Evolutionary conservation across 257 asterid genomes (phyloP).

Genomic region (Paulownia fortunei): DNA sequence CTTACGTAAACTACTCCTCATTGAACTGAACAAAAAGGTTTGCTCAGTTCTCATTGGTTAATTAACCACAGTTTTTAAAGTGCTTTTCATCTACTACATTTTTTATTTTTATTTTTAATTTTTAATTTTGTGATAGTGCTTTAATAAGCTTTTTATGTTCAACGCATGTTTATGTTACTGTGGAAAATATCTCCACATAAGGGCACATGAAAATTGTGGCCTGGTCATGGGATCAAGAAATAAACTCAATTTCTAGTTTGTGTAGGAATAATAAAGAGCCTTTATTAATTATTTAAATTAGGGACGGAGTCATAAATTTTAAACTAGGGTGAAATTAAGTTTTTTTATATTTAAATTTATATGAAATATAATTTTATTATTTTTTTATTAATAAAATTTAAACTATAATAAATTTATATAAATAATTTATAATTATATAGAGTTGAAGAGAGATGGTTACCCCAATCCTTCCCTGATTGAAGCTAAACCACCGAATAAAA

Average conservation of each 20-base stretch:
- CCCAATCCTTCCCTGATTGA: no score
- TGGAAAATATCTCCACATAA: slow-evolving; percentile 18
- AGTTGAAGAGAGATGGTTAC: no score
- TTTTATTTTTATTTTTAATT: neutral
- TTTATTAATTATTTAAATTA: slow-evolving; percentile 6
- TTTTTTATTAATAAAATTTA: no score
- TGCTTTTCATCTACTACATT: neutral
- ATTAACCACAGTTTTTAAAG: neutral
- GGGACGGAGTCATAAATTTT: no score
- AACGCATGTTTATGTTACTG: neutral
- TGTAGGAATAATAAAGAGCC: neutral
- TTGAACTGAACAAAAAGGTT: neutral
- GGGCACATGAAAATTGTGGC: slow-evolving; percentile 28
- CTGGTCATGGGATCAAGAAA: neutral
- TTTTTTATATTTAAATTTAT: no score
- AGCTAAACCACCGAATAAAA: no score
- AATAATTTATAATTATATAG: no score
- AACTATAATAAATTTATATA: no score
- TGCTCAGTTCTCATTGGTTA: neutral
- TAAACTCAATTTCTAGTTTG: neutral
- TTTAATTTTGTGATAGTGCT: neutral
- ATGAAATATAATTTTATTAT: no score
- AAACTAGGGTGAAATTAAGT: no score
- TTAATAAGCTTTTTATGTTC: slow-evolving; percentile 9
- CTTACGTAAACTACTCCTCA: neutral